Conservation (phyloP, 495 filamentous ascomycete species). For the Aspergillus steynii region DNA sequence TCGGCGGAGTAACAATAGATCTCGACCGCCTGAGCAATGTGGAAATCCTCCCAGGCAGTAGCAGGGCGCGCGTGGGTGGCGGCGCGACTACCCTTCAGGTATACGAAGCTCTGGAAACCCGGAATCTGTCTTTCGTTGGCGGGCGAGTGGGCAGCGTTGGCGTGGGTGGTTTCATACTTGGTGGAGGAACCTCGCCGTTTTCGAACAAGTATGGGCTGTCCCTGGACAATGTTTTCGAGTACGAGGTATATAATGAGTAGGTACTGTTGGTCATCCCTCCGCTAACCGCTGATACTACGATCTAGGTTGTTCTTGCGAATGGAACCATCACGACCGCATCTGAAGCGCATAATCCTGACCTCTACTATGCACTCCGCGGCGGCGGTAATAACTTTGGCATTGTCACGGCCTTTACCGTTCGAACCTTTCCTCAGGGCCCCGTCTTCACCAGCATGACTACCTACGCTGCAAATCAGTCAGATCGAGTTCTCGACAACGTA, state of each 20-base stretch:
- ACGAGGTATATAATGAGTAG: slow-evolving; percentile 16
- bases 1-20: slow-evolving; percentile 33
- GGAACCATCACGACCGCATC: slow-evolving; percentile 37
- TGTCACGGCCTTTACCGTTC: slow-evolving; percentile 28
- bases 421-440: slow-evolving; percentile 13
- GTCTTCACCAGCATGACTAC: slow-evolving; percentile 10
- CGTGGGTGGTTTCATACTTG: slow-evolving; percentile 44
- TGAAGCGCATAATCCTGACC: slow-evolving; percentile 33
- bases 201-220: slow-evolving; percentile 39
- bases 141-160: slow-evolving; percentile 47
- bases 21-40: slow-evolving; percentile 35
- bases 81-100: slow-evolving; percentile 48
- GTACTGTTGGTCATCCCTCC: too few species aligned
- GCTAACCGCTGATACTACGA: too few species aligned
- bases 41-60: slow-evolving; percentile 29
- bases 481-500: slow-evolving; percentile 17
- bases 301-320: slow-evolving; percentile 43
- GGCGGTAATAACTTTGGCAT: slow-evolving; percentile 53
- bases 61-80: slow-evolving; percentile 39
- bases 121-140: slow-evolving; percentile 47
- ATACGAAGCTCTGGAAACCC: slow-evolving; percentile 44
- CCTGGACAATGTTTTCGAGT: slow-evolving; percentile 34
- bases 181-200: slow-evolving; percentile 33
- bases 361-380: slow-evolving; percentile 46
- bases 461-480: slow-evolving; percentile 10